These are phyloP conservation scores for Epichloe brachyelytri DNA, from an alignment of 2,329 filamentous ascomycete genomes.

Conservation along the genomic window DNA sequence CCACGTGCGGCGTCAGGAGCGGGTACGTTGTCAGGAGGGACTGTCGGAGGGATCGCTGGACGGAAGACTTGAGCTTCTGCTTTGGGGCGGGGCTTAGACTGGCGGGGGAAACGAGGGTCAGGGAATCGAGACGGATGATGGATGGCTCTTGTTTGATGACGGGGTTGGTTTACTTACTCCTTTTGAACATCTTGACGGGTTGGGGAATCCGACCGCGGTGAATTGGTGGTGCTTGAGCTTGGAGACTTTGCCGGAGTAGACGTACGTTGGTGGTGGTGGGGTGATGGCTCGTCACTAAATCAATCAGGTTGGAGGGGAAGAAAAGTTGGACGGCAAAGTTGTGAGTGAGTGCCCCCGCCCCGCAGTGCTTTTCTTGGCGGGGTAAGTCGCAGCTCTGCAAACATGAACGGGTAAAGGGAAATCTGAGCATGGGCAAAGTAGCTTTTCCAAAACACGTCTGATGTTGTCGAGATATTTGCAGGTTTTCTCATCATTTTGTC, in stretches of 20 bases:
- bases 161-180: conserved; percentile 45
- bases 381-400: not conserved
- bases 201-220: not conserved
- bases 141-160: not conserved
- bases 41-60: conserved; percentile 73
- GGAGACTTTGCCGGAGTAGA: not conserved
- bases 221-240: not conserved
- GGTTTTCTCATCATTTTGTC: too few species aligned
- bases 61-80: conserved; percentile 95
- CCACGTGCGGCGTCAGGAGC: conserved; percentile 72
- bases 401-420: too few species aligned
- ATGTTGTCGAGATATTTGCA: too few species aligned
- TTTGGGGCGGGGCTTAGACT: conserved; percentile 41
- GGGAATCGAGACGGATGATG: not conserved
- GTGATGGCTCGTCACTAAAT: too few species aligned
- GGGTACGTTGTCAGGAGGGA: conserved; percentile 79
- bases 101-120: conserved; percentile 11
- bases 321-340: conserved; percentile 3
- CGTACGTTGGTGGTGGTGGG: conserved; percentile 3
- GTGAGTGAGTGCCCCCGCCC: conserved; percentile 6
- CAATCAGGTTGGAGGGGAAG: not conserved
- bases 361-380: conserved; percentile 7
- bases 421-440: too few species aligned
- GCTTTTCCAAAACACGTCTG: too few species aligned
- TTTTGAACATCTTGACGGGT: conserved; percentile 72